Conservation (phyloP, 139 green algal species). For the Picochlorum sp. region DNA sequence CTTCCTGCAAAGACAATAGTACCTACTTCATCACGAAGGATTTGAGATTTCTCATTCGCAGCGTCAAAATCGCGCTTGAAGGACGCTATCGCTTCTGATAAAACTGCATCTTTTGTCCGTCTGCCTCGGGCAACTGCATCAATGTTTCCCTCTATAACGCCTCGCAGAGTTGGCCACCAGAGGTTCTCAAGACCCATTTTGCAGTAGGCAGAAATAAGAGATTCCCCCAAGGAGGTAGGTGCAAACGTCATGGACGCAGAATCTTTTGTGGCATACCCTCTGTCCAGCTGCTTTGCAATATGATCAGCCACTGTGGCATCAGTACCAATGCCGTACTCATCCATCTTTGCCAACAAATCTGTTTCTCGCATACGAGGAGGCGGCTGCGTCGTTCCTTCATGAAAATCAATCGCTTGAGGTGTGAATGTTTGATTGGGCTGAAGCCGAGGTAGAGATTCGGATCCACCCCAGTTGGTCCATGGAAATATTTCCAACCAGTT, state of each 20-base stretch:
- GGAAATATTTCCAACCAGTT: slow-evolving; percentile 97
- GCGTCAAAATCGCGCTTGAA: slow-evolving; percentile 52
- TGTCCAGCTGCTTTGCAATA: slow-evolving; percentile 53
- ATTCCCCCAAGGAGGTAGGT: slow-evolving; percentile 75
- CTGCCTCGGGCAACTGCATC: slow-evolving; percentile 50
- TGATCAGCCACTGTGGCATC: slow-evolving; percentile 91
- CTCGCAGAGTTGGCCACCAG: slow-evolving; percentile 69
- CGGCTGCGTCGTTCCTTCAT: slow-evolving; percentile 67
- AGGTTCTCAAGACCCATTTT: slow-evolving; percentile 74
- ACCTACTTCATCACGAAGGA: slow-evolving; percentile 17
- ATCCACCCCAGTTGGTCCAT: slow-evolving; percentile 76
- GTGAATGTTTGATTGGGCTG: slow-evolving; percentile 58
- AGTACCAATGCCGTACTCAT: slow-evolving; percentile 90
- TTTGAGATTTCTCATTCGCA: slow-evolving; percentile 24
- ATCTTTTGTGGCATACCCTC: slow-evolving; percentile 75
- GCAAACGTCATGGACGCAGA: slow-evolving; percentile 50
- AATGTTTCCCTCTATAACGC: slow-evolving; percentile 80
- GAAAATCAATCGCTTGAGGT: slow-evolving; percentile 65
- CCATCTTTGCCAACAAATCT: slow-evolving; percentile 90
- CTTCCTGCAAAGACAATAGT: slow-evolving; percentile 15
- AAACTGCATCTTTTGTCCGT: slow-evolving; percentile 53
- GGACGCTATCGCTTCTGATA: slow-evolving; percentile 51
- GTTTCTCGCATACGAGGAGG: slow-evolving; percentile 73
- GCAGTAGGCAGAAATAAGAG: slow-evolving; percentile 70
- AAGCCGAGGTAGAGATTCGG: slow-evolving; percentile 66